phyloP scores from a whole-genome alignment of 2,329 filamentous ascomycete genomes.

The Ceratocystis smalleyi region DNA sequence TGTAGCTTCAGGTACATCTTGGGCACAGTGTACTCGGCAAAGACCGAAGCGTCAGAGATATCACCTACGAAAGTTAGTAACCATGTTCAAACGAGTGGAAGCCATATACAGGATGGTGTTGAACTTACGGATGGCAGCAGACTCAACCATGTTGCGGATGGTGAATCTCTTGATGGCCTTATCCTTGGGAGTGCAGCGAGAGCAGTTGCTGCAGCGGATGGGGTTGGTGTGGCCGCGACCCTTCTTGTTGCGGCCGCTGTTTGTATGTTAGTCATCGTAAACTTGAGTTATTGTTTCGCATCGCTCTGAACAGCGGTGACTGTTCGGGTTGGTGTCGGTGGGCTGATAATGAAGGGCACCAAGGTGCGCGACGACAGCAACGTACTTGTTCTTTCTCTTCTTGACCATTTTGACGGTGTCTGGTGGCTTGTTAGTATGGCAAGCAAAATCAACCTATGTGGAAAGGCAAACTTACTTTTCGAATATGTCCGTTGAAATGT shows the following conservation, averaged over 20 bases:
- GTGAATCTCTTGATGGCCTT: conserved; percentile 99
- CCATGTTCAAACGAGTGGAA: neutral
- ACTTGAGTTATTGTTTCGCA: conserved; percentile 18
- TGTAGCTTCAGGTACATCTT: conserved; percentile 99
- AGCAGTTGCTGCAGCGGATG: conserved; percentile 65
- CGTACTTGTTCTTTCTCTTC: conserved; percentile 56
- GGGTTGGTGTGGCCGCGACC: conserved; percentile 99
- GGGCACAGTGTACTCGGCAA: conserved; percentile 96
- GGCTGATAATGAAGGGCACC: neutral
- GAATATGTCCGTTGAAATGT: conserved; percentile 16
- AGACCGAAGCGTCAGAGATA: conserved; percentile 99
- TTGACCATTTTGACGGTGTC: conserved; percentile 53
- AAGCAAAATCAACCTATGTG: conserved; percentile 19
- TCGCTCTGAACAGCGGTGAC: neutral
- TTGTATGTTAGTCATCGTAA: conserved; percentile 2
- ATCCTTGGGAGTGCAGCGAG: conserved; percentile 90
- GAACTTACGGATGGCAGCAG: conserved; percentile 92
- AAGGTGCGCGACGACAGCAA: conserved; percentile 16
- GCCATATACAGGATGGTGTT: neutral
- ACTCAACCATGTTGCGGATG: conserved; percentile 99
- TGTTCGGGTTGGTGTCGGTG: neutral
- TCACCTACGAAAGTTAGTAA: conserved; percentile 51
- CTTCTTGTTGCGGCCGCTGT: conserved; percentile 97
- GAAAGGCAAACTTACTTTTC: conserved; percentile 12
- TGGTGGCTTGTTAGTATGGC: conserved; percentile 26